Evolutionary conservation across 331 rosid species (phyloP), one percentile per base, ranked within the genome.

Genomic region (Prunus yedoensis): DNA sequence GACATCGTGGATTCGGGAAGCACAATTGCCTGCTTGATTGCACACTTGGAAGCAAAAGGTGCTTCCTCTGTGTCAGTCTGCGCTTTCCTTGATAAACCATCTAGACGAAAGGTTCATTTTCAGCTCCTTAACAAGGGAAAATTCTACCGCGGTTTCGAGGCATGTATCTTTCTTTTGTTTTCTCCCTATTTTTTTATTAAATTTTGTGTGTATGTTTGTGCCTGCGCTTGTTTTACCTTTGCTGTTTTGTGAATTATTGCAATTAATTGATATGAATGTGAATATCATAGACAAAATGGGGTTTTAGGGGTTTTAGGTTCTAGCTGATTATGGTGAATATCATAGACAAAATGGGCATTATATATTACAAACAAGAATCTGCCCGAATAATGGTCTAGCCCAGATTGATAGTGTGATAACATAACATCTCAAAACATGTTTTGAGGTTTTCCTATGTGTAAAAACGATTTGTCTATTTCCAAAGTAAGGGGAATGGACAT

Each of bases 1-100:
- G 97, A 94, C 76, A 86, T 94, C 54, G 90, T 94, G 38, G 99
- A 94, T 61, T 87, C 93, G 0, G 99, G 99, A 52, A 90, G 66
- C 43, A 94, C 99, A 38, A 2, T 94, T 30, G 85, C 85, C 14
- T 70, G 68, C 62, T 77, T 92, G 23, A 77, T 89, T 78, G 83
- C 70, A 1, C 87, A 89, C 82, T 64, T 94, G 88, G 81, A 92
- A 71, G 70, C 84, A 4, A 92, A 90, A 80, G 96, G 93, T 30
- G 97, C 96, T 0, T 83, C 92, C 18, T 89, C 96, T 81, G 89
- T 94, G 5, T 91, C 99, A 2, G 89, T 94, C 0, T 90, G 97
- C 79, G 74, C 97, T 52, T 85, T 94, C 70, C 99, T 94, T 69
- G 97, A 94, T 74, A 94, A 92, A 80, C 93, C 97, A 11, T 17